A percentile compares a stretch with the other conserved stretches of the same genome.
These are phyloP conservation scores for Podila horticola DNA, from an alignment of 192 early-diverging fungal genomes.

Conservation along the genomic window DNA sequence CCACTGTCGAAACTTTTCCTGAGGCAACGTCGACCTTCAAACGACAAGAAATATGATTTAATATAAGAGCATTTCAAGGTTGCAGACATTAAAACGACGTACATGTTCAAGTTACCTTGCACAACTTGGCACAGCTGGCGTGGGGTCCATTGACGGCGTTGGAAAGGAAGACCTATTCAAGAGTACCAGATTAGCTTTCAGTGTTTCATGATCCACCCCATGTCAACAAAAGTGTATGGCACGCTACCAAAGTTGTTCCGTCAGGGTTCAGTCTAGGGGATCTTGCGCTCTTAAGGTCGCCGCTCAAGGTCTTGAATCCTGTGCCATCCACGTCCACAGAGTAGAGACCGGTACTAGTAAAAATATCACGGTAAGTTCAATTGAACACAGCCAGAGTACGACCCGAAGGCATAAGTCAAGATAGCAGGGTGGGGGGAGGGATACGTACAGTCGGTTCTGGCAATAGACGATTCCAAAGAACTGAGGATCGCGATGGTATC, in stretches of 20 bases:
- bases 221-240: neutral
- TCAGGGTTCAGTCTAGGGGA: conserved; percentile 72
- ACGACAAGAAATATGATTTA: conserved; percentile 1
- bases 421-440: no score
- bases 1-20: conserved; percentile 26
- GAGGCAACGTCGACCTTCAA: conserved; percentile 26
- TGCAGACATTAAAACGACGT: no score
- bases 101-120: conserved; percentile 33
- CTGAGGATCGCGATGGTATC: conserved; percentile 66
- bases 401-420: neutral
- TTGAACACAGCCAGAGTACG: neutral
- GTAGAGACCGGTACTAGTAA: conserved; percentile 61
- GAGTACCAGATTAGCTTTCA: neutral
- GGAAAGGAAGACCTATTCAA: conserved; percentile 65
- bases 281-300: conserved; percentile 54
- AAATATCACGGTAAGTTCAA: neutral
- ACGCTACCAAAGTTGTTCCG: conserved; percentile 44
- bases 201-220: neutral
- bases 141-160: conserved; percentile 77
- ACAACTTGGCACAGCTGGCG: conserved; percentile 63
- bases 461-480: conserved; percentile 73
- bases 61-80: no score
- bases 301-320: conserved; percentile 37
- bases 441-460: conserved; percentile 69
- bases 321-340: conserved; percentile 56